These are phyloP conservation scores for Globisporangium okanoganense DNA, from an alignment of 352 stramenopile species.

Conservation along the genomic window DNA sequence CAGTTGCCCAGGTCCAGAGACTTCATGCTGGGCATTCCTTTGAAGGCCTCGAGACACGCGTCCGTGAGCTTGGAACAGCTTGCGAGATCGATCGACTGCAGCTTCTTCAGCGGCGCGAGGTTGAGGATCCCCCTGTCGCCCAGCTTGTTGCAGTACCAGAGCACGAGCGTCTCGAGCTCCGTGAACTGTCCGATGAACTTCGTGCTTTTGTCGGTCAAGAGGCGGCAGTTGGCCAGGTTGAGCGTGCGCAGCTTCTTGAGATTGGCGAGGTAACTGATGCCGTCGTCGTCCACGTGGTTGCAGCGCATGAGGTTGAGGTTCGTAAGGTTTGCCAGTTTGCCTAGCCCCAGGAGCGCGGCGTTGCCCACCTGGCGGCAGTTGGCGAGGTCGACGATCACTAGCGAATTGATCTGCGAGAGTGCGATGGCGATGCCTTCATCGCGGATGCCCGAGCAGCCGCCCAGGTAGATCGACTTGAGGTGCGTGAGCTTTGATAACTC, in stretches of 20 bases:
- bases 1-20: conserved; percentile 85
- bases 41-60: conserved; percentile 39
- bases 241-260: conserved; percentile 58
- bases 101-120: conserved; percentile 35
- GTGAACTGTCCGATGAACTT: conserved; percentile 40
- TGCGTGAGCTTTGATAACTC: conserved; percentile 34
- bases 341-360: conserved; percentile 44
- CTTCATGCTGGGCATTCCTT: conserved; percentile 42
- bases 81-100: conserved; percentile 69
- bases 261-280: conserved; percentile 37
- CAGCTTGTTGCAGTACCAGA: conserved; percentile 87
- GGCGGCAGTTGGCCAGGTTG: conserved; percentile 79
- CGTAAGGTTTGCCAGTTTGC: conserved; percentile 51
- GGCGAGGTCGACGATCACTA: conserved; percentile 64
- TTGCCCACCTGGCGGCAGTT: conserved; percentile 80
- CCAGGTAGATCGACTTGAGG: conserved; percentile 64
- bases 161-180: conserved; percentile 53
- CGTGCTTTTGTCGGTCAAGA: conserved; percentile 55
- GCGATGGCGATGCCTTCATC: conserved; percentile 48
- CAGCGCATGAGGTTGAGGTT: conserved; percentile 81
- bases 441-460: conserved; percentile 49
- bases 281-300: conserved; percentile 62
- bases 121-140: conserved; percentile 51
- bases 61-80: conserved; percentile 74
- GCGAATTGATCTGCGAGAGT: conserved; percentile 32